Percentiles rank a stretch among this genome's conserved stretches.
Conservation (phyloP, 495 filamentous ascomycete genomes). For the Xylaria flabelliformis region DNA sequence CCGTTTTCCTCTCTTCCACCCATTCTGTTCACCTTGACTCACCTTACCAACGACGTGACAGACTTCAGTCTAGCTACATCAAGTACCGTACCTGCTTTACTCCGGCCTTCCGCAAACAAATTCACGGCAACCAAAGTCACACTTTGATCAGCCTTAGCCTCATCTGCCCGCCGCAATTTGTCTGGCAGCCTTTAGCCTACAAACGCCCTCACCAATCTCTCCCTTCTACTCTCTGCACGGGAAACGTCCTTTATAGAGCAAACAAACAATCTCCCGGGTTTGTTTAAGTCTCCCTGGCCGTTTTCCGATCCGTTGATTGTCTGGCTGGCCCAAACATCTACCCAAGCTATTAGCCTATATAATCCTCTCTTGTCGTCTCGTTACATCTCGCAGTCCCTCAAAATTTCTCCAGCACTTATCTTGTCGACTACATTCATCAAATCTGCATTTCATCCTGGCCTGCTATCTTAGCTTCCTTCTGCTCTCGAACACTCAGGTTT, state of each 20-base stretch:
- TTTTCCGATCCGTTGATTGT: slow-evolving; percentile 2
- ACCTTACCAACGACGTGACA: slow-evolving; percentile 14
- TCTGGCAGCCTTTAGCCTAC: slow-evolving; percentile 21
- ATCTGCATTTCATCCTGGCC: not conserved
- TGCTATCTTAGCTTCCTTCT: not conserved
- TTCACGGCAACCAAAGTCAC: not conserved
- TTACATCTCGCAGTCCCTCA: slow-evolving; percentile 5
- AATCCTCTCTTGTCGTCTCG: slow-evolving; percentile 11
- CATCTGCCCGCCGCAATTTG: not conserved
- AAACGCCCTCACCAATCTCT: slow-evolving; percentile 30
- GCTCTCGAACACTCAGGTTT: not conserved
- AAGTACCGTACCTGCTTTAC: not conserved
- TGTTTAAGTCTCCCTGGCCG: not conserved
- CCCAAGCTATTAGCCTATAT: not conserved
- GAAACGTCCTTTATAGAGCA: slow-evolving; percentile 15
- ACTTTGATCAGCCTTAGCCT: not conserved
- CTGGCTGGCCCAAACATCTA: slow-evolving; percentile 5
- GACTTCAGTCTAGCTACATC: not conserved
- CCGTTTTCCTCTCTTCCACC: not conserved
- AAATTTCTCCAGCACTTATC: not conserved
- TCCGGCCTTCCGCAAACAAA: not conserved
- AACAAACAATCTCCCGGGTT: slow-evolving; percentile 33
- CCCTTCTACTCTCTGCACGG: slow-evolving; percentile 29
- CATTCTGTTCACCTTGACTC: slow-evolving; percentile 18
- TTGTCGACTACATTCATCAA: slow-evolving; percentile 4